Base-by-base conservation (phyloP, 2,329 filamentous ascomycete species). In the Talaromyces albobiverticillius region DNA sequence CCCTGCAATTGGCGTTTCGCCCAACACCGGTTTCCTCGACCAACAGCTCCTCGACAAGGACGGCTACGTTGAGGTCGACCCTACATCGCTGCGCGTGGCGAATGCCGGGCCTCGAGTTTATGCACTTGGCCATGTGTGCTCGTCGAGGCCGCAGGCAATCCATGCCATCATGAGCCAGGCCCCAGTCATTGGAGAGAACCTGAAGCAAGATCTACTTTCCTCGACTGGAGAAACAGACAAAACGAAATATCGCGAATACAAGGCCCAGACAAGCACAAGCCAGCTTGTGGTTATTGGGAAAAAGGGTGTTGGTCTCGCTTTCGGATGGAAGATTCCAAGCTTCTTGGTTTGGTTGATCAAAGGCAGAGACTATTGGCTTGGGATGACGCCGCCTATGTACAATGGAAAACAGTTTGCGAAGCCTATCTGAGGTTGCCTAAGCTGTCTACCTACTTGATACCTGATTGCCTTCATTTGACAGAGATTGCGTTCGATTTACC, bases 401-500 rank as follows among this genome's bases (percentile, higher is more conserved):
- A 79, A 65, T 64, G 79, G 79, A 14, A 76, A 76, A 53, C 75
- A 79, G 46, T 82, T 77, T 77, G 67, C 63, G 8, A 80, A 79
- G 60, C 73, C 47, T 13, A 31, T 40, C 9, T 55, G 25, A 36
- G 25, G 16, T 36, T 36, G 25, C 25, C n/a, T 11, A 31, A 14
- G 32, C n/a, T 16, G 4, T 14, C 16, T 40, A 11, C 26, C 26
- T 29, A n/a, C n/a, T n/a, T n/a, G n/a, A n/a, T n/a, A n/a, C n/a
- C n/a, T n/a, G n/a, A 34, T n/a, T n/a, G 14, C 32, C 3, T 8
- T 36, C n/a, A 18, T 7, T 36, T 13, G n/a, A 36, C 32, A 7
- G 32, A 36, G n/a, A 8, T 36, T 2, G n/a, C n/a, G 6, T 36
- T 36, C 11, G 14, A 36, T 34, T n/a, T n/a, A n/a, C 32, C n/a